These are phyloP conservation scores for Hortiboletus campestris DNA, from an alignment of 768 basidiomycete genomes.

Conservation along the genomic window DNA sequence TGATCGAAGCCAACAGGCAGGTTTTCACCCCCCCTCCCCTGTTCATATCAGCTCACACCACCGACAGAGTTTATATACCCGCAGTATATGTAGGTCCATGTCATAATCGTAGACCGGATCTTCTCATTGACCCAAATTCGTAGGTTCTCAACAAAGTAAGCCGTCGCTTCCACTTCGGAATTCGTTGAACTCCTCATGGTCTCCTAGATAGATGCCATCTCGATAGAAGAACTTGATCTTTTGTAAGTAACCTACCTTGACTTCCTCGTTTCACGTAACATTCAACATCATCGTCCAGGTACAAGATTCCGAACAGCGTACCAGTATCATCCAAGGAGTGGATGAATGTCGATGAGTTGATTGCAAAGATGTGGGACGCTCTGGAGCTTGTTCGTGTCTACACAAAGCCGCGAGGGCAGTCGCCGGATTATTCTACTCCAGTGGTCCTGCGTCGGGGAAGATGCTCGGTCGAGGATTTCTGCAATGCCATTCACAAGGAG, in stretches of 20 bases:
- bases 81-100: conserved; percentile 71
- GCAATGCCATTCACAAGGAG: conserved; percentile 92
- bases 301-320: conserved; percentile 94
- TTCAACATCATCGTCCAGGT: conserved; percentile 38
- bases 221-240: conserved; percentile 95
- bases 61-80: conserved; percentile 84
- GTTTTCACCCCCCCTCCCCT: not conserved
- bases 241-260: conserved; percentile 46
- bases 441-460: conserved; percentile 76
- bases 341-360: conserved; percentile 95
- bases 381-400: conserved; percentile 94
- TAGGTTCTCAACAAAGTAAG: conserved; percentile 82
- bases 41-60: conserved; percentile 1
- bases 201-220: conserved; percentile 91
- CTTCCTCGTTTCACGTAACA: not conserved
- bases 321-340: conserved; percentile 93
- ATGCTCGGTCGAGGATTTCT: conserved; percentile 83
- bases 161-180: not conserved
- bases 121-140: not conserved
- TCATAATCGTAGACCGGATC: not conserved
- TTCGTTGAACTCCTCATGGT: not conserved
- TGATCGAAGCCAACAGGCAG: conserved; percentile 92
- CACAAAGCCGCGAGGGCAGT: conserved; percentile 89
- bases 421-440: conserved; percentile 88
- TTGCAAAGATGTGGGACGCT: conserved; percentile 90